phyloP scores from a whole-genome alignment of 345 rosid species.

The Rhizophora apiculata region DNA sequence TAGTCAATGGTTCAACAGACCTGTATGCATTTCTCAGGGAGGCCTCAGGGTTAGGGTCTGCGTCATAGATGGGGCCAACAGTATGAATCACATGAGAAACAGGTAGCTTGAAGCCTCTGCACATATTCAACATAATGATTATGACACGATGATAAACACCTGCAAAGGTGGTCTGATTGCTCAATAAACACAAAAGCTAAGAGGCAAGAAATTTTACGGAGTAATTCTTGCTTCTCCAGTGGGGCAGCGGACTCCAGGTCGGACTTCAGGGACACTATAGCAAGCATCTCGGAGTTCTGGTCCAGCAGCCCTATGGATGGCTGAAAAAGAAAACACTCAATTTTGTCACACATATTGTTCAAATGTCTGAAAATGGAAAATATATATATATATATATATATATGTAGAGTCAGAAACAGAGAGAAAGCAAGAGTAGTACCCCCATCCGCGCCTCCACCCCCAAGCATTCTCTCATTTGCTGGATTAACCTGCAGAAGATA shows the following conservation, averaged over 20 bases:
- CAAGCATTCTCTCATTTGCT: conserved; percentile 82
- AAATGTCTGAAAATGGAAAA: too few relatives aligned
- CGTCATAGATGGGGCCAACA: conserved; percentile 71
- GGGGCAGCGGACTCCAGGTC: conserved; percentile 71
- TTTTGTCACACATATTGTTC: background rate
- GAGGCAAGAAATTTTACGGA: conserved; percentile 34
- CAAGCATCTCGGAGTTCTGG: conserved; percentile 68
- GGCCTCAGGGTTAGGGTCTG: conserved; percentile 45
- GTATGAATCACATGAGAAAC: conserved; percentile 76
- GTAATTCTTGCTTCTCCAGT: conserved; percentile 88
- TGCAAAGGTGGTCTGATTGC: background rate
- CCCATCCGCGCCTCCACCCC: conserved; percentile 98
- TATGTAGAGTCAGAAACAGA: background rate
- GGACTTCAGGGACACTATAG: conserved; percentile 59
- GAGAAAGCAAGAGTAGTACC: conserved; percentile 31
- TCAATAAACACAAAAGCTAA: background rate
- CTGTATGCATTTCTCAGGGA: conserved; percentile 60
- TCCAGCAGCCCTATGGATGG: conserved; percentile 82
- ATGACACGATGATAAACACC: background rate
- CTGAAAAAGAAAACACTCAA: conserved; percentile 27
- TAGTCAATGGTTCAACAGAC: conserved; percentile 24
- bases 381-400: background rate
- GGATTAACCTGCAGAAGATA: conserved; percentile 56
- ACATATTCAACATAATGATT: conserved; percentile 13
- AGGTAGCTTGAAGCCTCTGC: conserved; percentile 77